Conservation (phyloP, 345 rosid genomes). For the Psidium friedrichsthalianum region DNA sequence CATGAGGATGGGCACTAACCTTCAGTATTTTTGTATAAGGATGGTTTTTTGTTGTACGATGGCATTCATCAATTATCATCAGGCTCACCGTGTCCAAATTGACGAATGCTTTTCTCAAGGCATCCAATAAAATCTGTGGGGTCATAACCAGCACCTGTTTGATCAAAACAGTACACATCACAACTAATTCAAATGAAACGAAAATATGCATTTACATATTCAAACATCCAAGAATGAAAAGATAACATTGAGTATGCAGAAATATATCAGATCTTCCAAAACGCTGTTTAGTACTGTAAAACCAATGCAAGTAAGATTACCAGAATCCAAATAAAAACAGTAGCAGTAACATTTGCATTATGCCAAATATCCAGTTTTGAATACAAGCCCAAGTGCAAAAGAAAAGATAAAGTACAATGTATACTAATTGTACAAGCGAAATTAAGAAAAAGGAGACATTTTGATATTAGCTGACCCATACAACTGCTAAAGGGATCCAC, state of each 20-base stretch:
- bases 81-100: conserved; percentile 48
- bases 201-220: background rate
- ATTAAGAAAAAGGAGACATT: background rate
- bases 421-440: background rate
- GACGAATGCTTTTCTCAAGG: conserved; percentile 56
- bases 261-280: background rate
- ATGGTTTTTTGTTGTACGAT: conserved; percentile 68
- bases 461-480: background rate
- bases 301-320: background rate
- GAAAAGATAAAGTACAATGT: background rate
- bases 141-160: conserved; percentile 86
- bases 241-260: background rate
- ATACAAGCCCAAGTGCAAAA: background rate
- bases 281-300: background rate
- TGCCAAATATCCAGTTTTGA: background rate
- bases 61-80: conserved; percentile 79
- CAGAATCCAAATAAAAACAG: background rate
- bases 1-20: conserved; percentile 25
- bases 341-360: background rate
- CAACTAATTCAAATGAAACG: background rate
- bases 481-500: background rate
- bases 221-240: background rate
- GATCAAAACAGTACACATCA: background rate
- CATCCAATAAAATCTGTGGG: conserved; percentile 76
- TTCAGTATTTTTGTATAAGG: conserved; percentile 76